These are phyloP conservation scores for Hypericum perforatum DNA, from an alignment of 345 rosid genomes.

Conservation along the genomic window DNA sequence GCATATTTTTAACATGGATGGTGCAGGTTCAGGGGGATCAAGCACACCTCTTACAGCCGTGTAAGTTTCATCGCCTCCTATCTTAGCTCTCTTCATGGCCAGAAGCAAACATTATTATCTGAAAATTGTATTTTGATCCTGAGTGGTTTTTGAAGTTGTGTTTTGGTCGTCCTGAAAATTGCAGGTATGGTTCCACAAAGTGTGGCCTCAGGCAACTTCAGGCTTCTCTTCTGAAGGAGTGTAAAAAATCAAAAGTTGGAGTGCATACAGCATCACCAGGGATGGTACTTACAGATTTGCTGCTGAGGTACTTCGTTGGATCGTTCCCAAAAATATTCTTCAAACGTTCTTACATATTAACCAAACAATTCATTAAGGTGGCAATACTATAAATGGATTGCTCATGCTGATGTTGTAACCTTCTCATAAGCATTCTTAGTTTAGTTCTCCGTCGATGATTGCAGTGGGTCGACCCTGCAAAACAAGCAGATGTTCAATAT, in stretches of 20 bases:
- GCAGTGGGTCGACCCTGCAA: conserved; percentile 68
- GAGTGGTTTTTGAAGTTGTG: neutral
- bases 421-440: neutral
- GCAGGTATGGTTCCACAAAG: conserved; percentile 87
- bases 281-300: conserved; percentile 92
- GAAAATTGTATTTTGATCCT: too few species aligned
- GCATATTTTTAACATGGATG: conserved; percentile 95
- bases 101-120: neutral
- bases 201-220: conserved; percentile 96
- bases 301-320: conserved; percentile 50
- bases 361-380: neutral
- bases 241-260: conserved; percentile 73
- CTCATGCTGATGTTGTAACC: too few species aligned
- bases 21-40: conserved; percentile 96
- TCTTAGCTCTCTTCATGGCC: neutral
- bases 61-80: conserved; percentile 32
- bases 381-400: neutral
- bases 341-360: neutral
- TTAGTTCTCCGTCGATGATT: neutral
- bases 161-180: conserved; percentile 17
- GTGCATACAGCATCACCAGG: conserved; percentile 95
- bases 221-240: conserved; percentile 70
- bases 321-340: conserved; percentile 57
- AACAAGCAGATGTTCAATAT: conserved; percentile 90
- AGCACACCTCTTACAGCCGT: conserved; percentile 97